Percentiles rank a stretch among this genome's conserved stretches.
These are phyloP conservation scores for Vinca minor DNA, from an alignment of 257 asterid species.

Conservation along the genomic window DNA sequence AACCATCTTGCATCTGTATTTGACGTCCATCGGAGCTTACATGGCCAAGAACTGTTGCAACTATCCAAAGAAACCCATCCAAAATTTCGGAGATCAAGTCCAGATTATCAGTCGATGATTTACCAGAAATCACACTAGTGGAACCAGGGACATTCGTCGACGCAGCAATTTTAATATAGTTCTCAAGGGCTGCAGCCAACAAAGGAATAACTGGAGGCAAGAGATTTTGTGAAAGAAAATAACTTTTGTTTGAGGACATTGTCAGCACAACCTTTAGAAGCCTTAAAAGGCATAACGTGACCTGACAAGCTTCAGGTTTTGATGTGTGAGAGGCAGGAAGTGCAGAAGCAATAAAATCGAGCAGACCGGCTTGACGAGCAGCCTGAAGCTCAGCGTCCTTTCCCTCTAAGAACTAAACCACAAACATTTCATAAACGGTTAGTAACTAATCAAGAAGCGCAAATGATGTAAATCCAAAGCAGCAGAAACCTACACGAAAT, in stretches of 20 bases:
- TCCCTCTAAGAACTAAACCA: conserved; percentile 73
- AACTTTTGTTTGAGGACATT: conserved; percentile 55
- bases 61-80: conserved; percentile 74
- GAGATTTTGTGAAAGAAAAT: conserved; percentile 91
- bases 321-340: conserved; percentile 96
- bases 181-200: conserved; percentile 94
- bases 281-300: conserved; percentile 68
- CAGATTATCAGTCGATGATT: conserved; percentile 47
- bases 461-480: neutral
- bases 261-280: conserved; percentile 68
- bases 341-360: conserved; percentile 96
- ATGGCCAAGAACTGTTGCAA: conserved; percentile 70
- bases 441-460: conserved; percentile 18
- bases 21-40: conserved; percentile 50
- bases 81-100: conserved; percentile 70
- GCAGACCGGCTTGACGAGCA: conserved; percentile 92
- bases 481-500: neutral
- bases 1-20: conserved; percentile 80
- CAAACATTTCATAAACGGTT: conserved; percentile 20
- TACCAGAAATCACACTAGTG: conserved; percentile 40
- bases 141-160: conserved; percentile 56
- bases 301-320: conserved; percentile 93
- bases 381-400: conserved; percentile 93
- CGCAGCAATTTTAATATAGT: conserved; percentile 87
- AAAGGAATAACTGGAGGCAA: conserved; percentile 92